Evolutionary conservation across 2,329 filamentous ascomycete genomes (phyloP).

Genomic region (Bisporella sp.): DNA sequence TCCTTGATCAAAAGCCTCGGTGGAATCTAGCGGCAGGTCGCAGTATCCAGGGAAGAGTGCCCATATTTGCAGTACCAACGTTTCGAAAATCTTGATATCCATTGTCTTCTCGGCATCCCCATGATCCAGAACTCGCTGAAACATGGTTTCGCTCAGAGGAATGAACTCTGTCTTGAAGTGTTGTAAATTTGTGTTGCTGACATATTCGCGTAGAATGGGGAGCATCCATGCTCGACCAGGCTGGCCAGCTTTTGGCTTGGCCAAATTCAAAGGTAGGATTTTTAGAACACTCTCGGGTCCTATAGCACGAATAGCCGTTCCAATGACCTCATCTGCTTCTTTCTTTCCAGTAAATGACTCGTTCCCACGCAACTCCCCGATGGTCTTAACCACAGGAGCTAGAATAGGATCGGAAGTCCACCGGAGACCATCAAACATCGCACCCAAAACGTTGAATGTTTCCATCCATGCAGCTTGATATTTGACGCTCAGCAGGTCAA

Average conservation of each 20-base stretch:
- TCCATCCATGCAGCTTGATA: constrained; percentile 94
- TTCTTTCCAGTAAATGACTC: constrained; percentile 90
- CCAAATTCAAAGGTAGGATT: constrained; percentile 80
- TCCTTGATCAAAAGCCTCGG: constrained; percentile 69
- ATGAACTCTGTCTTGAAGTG: constrained; percentile 86
- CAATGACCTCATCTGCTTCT: constrained; percentile 85
- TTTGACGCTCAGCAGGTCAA: constrained; percentile 75
- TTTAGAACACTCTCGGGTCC: constrained; percentile 78
- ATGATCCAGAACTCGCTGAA: constrained; percentile 80
- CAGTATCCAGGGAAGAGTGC: constrained; percentile 90
- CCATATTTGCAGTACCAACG: constrained; percentile 93
- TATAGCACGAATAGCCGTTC: constrained; percentile 82
- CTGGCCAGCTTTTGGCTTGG: constrained; percentile 67
- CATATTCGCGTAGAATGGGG: constrained; percentile 81
- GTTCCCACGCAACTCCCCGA: constrained; percentile 83
- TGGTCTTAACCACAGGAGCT: constrained; percentile 63
- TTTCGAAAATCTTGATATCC: constrained; percentile 97
- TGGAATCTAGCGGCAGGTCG: constrained; percentile 77
- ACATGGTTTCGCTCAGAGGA: constrained; percentile 83
- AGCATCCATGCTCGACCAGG: constrained; percentile 91
- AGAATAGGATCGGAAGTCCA: constrained; percentile 82
- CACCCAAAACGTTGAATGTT: constrained; percentile 80
- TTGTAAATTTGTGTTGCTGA: constrained; percentile 77
- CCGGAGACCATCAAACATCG: constrained; percentile 78
- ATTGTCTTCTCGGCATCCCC: constrained; percentile 81